A percentile compares a stretch with the other conserved stretches of the same genome.
These are phyloP conservation scores for Penicillium digitatum DNA, from an alignment of 2,329 filamentous ascomycete species.

Conservation along the genomic window DNA sequence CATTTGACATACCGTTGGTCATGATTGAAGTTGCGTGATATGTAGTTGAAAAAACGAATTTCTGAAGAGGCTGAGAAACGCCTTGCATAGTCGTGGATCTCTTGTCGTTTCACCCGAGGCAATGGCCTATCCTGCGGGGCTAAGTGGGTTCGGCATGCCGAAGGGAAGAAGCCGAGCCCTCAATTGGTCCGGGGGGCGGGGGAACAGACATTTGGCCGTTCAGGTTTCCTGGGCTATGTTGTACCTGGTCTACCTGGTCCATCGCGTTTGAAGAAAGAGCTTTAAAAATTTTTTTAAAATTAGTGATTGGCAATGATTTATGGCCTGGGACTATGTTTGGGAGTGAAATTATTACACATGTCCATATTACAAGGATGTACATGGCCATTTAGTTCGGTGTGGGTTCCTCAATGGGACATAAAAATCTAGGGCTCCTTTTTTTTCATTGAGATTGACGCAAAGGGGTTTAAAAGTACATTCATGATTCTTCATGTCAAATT, in stretches of 20 bases:
- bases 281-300: no score
- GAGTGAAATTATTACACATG: background rate
- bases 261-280: background rate
- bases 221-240: background rate
- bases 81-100: background rate
- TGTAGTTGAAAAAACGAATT: background rate
- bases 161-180: conserved; percentile 25
- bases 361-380: background rate
- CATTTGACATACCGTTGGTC: background rate
- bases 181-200: conserved; percentile 20
- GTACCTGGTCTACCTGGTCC: background rate
- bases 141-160: conserved; percentile 30
- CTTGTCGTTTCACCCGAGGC: conserved; percentile 13
- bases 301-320: background rate
- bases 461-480: background rate
- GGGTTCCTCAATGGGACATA: no score
- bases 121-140: conserved; percentile 17
- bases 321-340: background rate
- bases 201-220: background rate
- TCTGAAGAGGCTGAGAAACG: background rate
- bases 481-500: background rate
- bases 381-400: background rate
- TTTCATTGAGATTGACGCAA: background rate
- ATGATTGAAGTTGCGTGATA: background rate
- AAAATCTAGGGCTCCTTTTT: no score